Percentiles rank a stretch among this genome's conserved stretches.
Evolutionary conservation across 1,284 basidiomycete genomes (phyloP).

Genomic region (Coniferiporia sulphurascens): DNA sequence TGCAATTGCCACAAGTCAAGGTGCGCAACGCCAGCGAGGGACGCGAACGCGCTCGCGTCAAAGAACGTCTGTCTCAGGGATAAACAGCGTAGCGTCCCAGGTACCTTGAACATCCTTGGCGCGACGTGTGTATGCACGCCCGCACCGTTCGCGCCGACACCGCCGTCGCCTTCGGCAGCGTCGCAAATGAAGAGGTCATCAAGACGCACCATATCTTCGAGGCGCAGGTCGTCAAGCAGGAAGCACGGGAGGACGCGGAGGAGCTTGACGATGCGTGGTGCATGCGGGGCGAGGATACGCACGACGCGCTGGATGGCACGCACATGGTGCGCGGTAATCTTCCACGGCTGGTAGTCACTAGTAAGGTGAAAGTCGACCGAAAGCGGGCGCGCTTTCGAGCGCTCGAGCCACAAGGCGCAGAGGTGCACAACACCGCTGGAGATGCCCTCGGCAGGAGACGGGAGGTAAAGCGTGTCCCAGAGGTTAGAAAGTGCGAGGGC

Average conservation of each 20-base stretch:
- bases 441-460: conserved; percentile 16
- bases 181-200: conserved; percentile 20
- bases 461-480: conserved; percentile 18
- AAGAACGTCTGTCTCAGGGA: conserved; percentile 19
- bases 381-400: conserved; percentile 10
- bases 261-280: conserved; percentile 17
- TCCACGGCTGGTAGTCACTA: conserved; percentile 20
- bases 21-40: conserved; percentile 11
- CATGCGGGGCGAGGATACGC: conserved; percentile 16
- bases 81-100: conserved; percentile 13
- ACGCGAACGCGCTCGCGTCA: conserved; percentile 16
- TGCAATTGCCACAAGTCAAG: conserved; percentile 20
- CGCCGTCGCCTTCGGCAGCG: conserved; percentile 8
- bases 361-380: conserved; percentile 18
- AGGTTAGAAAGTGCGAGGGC: conserved; percentile 7
- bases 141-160: neutral
- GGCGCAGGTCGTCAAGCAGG: conserved; percentile 10
- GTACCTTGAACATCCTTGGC: conserved; percentile 10
- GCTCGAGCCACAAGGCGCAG: conserved; percentile 16
- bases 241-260: conserved; percentile 17
- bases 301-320: conserved; percentile 10
- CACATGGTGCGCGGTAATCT: conserved; percentile 14
- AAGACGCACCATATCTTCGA: conserved; percentile 15
- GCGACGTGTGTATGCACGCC: neutral
- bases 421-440: conserved; percentile 12